Base-by-base conservation (phyloP, 2,329 filamentous ascomycete species). In the Aspergillus ibericus region DNA sequence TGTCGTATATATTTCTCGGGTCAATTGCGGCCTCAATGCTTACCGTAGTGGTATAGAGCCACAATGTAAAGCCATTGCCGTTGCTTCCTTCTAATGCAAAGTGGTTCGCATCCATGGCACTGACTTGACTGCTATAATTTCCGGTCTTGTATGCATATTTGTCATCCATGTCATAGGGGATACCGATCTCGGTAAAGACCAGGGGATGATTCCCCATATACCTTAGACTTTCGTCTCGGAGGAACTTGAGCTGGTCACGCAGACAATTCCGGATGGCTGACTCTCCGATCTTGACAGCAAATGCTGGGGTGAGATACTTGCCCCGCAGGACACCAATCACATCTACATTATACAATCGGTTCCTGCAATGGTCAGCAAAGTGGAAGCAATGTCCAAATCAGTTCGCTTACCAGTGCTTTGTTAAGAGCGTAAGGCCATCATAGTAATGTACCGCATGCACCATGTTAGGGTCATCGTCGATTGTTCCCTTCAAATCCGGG, bases 121-220 rank as follows among this genome's bases (percentile, higher is more conserved):
- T 87, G 34, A 89, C 90, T 73, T 99, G 95, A 68, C 91, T 96
- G 46, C 90, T 89, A 76, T 96, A 99, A 74, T 99, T 91, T 7
- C 96, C 95, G 5, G 92, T 96, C 76, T 92, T 91, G 78, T 99
- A 99, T 1, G 95, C 95, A 70, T 95, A 83, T 76, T 96, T 93
- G 65, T 96, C 88, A 70, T 99, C 93, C 96, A 99, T 98, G 72
- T 99, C 95, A 72, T 96, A 99, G 0, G 95, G 95, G 59, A 99
- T 97, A 7, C 95, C 95, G 69, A 98, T 98, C 72, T 99, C 95
- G 0, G 92, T 96, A 74, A 97, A 86, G 4, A 99, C 78, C 66
- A 92, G 92, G 0, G 95, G 95, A 67, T 96, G 93, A 20, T 90
- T 86, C 18, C 95, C 95, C 81, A 92, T 91, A 59, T 92, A 87